phyloP scores from a whole-genome alignment of 805 yeast species.

The Phaffomyces opuntiae region DNA sequence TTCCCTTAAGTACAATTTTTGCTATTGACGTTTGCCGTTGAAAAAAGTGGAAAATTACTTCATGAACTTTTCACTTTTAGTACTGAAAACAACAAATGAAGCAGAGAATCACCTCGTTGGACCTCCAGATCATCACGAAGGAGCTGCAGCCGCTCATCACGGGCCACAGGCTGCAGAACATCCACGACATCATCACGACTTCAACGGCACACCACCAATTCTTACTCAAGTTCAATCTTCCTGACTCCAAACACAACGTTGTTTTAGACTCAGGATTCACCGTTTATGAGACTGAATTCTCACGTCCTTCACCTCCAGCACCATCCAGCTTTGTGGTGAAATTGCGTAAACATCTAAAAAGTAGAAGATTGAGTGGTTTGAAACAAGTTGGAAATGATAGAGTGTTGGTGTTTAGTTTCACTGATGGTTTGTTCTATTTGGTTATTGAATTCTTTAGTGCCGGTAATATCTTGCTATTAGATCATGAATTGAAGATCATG shows the following conservation, averaged over 20 bases:
- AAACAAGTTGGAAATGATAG: conserved; percentile 76
- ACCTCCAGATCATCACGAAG: conserved; percentile 59
- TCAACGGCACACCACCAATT: conserved; percentile 66
- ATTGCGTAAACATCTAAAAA: conserved; percentile 77
- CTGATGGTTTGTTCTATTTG: conserved; percentile 71
- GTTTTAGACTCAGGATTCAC: conserved; percentile 85
- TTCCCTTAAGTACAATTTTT: neutral
- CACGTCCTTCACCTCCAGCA: conserved; percentile 69
- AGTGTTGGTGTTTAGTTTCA: conserved; percentile 75
- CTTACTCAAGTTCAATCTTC: conserved; percentile 70
- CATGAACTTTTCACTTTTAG: neutral
- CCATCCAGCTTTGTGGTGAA: conserved; percentile 86
- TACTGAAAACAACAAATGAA: conserved; percentile 3
- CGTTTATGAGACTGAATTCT: conserved; percentile 70
- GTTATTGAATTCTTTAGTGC: conserved; percentile 93
- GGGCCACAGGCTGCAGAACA: conserved; percentile 72
- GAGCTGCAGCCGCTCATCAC: conserved; percentile 56
- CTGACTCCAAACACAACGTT: conserved; percentile 71
- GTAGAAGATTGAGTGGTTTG: conserved; percentile 66
- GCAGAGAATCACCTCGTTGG: conserved; percentile 85
- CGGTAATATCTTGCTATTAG: conserved; percentile 79
- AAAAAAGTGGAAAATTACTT: neutral
- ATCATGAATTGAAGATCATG: conserved; percentile 58
- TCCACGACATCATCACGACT: conserved; percentile 52
- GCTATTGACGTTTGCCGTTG: neutral